Base-by-base conservation (phyloP, 805 yeast genomes). In the Candida ficus region DNA sequence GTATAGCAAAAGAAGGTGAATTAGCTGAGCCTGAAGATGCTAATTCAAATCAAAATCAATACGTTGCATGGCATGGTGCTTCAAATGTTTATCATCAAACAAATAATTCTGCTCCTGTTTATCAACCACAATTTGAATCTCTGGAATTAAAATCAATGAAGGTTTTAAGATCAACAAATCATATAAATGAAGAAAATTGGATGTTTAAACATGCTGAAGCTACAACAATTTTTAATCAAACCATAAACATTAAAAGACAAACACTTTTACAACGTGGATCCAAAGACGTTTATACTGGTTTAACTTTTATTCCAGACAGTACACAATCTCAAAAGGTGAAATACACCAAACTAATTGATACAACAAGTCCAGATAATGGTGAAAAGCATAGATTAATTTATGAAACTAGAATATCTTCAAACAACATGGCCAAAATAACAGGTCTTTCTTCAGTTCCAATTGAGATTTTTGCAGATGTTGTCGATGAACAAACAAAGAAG, bases 261-360 rank as follows among this genome's bases (percentile, higher is more conserved):
- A 67, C 64, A 17, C 72, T 74, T 19, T 64, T 73, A 29, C 58
- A 72, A 17, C 71, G 78, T 37, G 90, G 90, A 1, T 58, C 76
- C 17, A 78, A 80, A 55, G 98, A 91, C 57, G 76, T 83, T 2
- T 91, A 89, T 60, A 84, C 96, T 0, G 95, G 95, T n/a, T 70
- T 83, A 25, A 68, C 72, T 28, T 87, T 88, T 58, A 77, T 76
- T 26, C 96, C 98, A 4, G 57, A 53, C 17, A 66, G 69, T 5
- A 82, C 95, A 7, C 99, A 93, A 63, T 87, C 98, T 2, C 66
- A 6, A 53, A 54, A 33, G 50, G 62, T 44, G 26, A 49, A 34
- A 49, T 48, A 37, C 41, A 54, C 41, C 35, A 54, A 42, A 22
- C 35, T 41, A 23, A 33, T 63, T 7, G 47, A 41, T 22, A 66